phyloP scores from a whole-genome alignment of 495 filamentous ascomycete genomes.

The Neurospora sp. region DNA sequence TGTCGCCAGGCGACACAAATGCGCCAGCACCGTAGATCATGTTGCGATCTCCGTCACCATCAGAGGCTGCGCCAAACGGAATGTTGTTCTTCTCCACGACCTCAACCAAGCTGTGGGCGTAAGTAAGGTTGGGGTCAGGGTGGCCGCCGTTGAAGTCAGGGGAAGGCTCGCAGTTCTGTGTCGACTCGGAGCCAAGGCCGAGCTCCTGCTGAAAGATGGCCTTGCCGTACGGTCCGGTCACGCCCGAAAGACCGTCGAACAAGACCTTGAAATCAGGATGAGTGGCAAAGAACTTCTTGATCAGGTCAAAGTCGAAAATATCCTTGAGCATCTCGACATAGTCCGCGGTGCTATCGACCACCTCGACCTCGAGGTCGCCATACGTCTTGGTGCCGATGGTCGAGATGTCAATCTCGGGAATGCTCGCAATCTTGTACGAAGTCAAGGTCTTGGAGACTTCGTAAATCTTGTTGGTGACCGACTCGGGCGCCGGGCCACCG shows the following conservation, averaged over 20 bases:
- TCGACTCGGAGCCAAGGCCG: constrained; percentile 62
- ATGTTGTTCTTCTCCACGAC: constrained; percentile 84
- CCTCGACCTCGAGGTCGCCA: constrained; percentile 81
- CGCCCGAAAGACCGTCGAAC: constrained; percentile 89
- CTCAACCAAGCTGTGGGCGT: constrained; percentile 90
- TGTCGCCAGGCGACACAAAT: constrained; percentile 96
- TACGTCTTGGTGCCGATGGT: constrained; percentile 77
- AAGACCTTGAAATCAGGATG: constrained; percentile 93
- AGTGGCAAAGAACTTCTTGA: constrained; percentile 77
- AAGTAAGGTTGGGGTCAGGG: constrained; percentile 97
- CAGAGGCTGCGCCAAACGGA: constrained; percentile 91
- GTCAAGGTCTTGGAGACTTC: constrained; percentile 77
- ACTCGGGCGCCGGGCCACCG: constrained; percentile 88
- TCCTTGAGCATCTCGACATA: constrained; percentile 93
- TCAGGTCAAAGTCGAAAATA: constrained; percentile 94
- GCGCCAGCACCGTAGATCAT: constrained; percentile 98
- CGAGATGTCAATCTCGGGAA: constrained; percentile 76
- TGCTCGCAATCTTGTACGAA: constrained; percentile 83
- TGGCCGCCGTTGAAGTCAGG: constrained; percentile 96
- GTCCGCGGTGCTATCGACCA: constrained; percentile 84
- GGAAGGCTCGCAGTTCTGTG: constrained; percentile 85
- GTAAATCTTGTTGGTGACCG: constrained; percentile 95
- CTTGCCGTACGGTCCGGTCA: constrained; percentile 89
- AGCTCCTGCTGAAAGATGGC: constrained; percentile 93
- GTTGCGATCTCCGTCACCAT: constrained; percentile 97